Percentiles rank a stretch among this genome's conserved stretches.
Conservation (phyloP, 2,329 filamentous ascomycete species). For the Monilinia polystroma region DNA sequence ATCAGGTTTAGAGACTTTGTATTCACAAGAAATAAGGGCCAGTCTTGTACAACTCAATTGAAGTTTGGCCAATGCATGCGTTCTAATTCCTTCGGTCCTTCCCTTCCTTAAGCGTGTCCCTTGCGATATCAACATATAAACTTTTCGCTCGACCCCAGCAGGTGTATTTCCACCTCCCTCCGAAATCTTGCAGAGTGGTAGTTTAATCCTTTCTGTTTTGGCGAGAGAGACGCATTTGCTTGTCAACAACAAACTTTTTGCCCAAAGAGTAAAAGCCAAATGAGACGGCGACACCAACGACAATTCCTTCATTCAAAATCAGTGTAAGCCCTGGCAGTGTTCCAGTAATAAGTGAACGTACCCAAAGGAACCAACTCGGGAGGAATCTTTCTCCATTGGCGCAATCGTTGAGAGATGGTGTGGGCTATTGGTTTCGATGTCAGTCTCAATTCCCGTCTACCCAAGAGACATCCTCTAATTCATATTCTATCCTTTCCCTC, state of each 20-base stretch:
- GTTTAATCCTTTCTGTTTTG: conserved; percentile 49
- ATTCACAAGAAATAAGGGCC: conserved; percentile 30
- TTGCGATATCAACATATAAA: neutral
- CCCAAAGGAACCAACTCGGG: conserved; percentile 93
- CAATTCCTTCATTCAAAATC: conserved; percentile 56
- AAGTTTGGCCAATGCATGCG: conserved; percentile 15
- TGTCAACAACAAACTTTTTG: conserved; percentile 84
- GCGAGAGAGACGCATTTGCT: conserved; percentile 84
- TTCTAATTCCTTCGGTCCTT: conserved; percentile 19
- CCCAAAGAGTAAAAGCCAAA: conserved; percentile 79
- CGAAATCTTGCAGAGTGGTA: conserved; percentile 12
- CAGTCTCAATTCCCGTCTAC: conserved; percentile 26
- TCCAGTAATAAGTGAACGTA: conserved; percentile 48
- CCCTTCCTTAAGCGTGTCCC: conserved; percentile 9
- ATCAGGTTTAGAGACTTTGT: conserved; percentile 24
- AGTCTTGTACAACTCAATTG: conserved; percentile 23
- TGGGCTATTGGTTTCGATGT: conserved; percentile 62
- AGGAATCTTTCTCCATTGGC: conserved; percentile 84
- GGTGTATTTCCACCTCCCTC: conserved; percentile 9
- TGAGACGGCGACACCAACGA: conserved; percentile 79
- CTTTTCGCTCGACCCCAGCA: conserved; percentile 23
- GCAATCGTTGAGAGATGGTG: conserved; percentile 93
- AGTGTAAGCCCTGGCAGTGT: conserved; percentile 22
- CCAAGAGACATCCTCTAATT: conserved; percentile 23
- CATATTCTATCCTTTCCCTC: neutral